Base-by-base conservation (phyloP, 306 rosid genomes). In the Ormosia emarginata region DNA sequence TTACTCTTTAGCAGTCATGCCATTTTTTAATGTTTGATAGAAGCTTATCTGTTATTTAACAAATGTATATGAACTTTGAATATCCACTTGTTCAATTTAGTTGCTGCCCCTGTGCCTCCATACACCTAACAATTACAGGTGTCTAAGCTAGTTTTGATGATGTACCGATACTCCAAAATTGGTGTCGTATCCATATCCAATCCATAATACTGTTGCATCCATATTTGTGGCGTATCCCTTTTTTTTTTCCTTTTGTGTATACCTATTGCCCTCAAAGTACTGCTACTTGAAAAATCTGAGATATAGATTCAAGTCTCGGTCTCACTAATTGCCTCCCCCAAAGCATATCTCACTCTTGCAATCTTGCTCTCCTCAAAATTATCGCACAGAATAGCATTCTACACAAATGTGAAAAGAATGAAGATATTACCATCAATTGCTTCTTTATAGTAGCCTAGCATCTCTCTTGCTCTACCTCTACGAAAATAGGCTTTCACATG, bases 401-500 rank as follows among this genome's bases (percentile, higher is more conserved):
- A 5, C 8, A 83, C 44, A 80, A 2, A 61, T 41, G 18, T 58
- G 67, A 36, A 79, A 81, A 81, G 36, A 78, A 65, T 5, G 56
- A 24, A 76, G 59, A 74, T 56, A 85, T 71, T 79, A 96, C 99
- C 99, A 63, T 96, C 99, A 85, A 82, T 86, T 67, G 99, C 99
- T 69, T 91, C 98, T 88, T 91, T 92, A 63, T 89, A 96, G 87
- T 83, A 96, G 70, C 98, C 97, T 67, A 93, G 91, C 97, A 92
- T 89, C 88, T 96, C 99, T 81, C 98, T 88, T 15, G 99, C 94
- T 24, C 93, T 89, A 61, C 97, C 99, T 90, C 99, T 91, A 30
- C 99, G 93, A 37, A 92, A 89, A 87, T 88, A 91, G 69, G 99
- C 97, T 74, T 96, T 96, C 83, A 96, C 94, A 85, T 90, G 91